A percentile compares a stretch with the other conserved stretches of the same genome.
These are phyloP conservation scores for Trypanosoma grayi DNA, from an alignment of 208 protist species.

Conservation along the genomic window DNA sequence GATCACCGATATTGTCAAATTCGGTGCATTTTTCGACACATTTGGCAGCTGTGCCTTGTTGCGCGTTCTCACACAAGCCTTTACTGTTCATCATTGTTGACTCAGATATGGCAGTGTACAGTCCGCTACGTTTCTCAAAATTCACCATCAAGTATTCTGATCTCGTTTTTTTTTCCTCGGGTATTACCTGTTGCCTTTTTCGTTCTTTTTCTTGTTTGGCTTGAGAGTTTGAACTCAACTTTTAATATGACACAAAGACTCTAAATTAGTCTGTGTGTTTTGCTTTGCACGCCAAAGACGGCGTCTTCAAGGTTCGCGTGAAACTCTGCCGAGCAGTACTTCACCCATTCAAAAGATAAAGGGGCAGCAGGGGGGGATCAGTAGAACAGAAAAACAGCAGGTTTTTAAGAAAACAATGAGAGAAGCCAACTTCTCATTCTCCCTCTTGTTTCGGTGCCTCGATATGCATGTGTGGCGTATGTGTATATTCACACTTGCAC, in stretches of 20 bases:
- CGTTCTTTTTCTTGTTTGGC: slow-evolving; percentile 1
- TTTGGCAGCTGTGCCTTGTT: neutral
- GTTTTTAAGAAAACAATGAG: neutral
- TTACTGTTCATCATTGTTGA: neutral
- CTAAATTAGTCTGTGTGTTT: no score
- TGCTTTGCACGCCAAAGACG: no score
- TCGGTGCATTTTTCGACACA: neutral
- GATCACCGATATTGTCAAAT: neutral
- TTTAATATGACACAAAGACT: no score
- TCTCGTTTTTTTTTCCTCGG: neutral
- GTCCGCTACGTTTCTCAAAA: neutral
- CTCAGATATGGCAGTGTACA: neutral
- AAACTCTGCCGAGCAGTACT: neutral
- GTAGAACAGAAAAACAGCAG: neutral
- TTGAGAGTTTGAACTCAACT: no score
- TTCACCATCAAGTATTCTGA: neutral
- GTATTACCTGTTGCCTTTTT: neutral
- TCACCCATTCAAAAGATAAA: neutral
- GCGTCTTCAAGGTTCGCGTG: no score
- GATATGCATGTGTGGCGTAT: no score
- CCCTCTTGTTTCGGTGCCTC: no score
- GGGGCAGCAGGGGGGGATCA: neutral
- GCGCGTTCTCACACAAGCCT: neutral
- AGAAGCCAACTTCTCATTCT: no score
- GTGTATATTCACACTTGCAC: no score